Evolutionary conservation across 257 asterid species (phyloP).

Genomic region (Osmanthus fragrans): DNA sequence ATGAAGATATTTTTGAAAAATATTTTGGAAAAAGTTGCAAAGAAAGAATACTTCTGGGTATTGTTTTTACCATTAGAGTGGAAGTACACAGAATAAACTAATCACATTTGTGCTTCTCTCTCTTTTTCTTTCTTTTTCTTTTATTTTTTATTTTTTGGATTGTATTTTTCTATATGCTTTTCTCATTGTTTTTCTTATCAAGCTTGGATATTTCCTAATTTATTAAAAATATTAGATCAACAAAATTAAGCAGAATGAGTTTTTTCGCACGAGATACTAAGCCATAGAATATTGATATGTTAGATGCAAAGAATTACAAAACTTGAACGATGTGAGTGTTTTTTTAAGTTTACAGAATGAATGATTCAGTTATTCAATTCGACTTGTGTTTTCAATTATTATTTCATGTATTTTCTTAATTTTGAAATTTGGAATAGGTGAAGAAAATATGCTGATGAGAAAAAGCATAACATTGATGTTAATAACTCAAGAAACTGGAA

Average conservation of each 20-base stretch:
- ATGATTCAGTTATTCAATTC: background rate
- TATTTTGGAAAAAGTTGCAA: background rate
- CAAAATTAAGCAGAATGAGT: background rate
- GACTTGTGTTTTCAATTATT: background rate
- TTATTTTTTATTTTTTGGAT: background rate
- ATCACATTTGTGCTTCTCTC: background rate
- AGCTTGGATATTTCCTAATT: background rate
- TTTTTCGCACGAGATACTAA: too few species aligned
- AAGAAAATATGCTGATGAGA: too few species aligned
- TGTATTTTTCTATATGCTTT: background rate
- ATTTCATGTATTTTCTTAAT: background rate
- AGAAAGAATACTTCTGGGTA: background rate
- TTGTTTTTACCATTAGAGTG: background rate
- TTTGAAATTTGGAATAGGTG: background rate
- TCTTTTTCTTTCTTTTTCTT: too few species aligned
- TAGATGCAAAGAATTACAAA: background rate
- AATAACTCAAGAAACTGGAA: background rate
- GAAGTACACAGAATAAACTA: background rate
- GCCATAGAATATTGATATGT: too few species aligned
- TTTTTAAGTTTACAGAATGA: background rate
- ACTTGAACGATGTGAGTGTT: background rate
- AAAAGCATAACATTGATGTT: background rate
- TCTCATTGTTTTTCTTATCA: background rate
- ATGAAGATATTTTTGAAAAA: background rate
- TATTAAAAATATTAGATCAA: background rate